Evolutionary conservation across 345 rosid species (phyloP).

Genomic region (Eucalyptus regnans): DNA sequence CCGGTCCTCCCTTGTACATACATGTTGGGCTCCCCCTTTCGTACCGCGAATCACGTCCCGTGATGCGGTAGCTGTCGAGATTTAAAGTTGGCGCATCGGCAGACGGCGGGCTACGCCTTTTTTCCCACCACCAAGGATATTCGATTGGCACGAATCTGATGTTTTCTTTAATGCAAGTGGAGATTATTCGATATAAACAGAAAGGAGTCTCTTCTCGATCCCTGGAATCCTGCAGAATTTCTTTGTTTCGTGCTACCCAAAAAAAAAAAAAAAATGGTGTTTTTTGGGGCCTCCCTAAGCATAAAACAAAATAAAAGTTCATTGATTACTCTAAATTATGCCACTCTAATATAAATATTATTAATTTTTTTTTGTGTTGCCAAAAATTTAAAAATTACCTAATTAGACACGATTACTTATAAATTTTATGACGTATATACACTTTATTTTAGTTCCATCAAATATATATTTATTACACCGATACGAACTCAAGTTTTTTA

Average conservation of each 20-base stretch:
- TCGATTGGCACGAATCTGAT: neutral
- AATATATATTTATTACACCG: no score
- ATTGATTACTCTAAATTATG: neutral
- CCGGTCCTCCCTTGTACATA: neutral
- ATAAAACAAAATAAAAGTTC: neutral
- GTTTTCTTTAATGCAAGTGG: neutral
- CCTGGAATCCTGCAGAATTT: neutral
- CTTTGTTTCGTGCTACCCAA: neutral
- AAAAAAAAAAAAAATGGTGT: fast-evolving
- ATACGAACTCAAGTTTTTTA: fast-evolving
- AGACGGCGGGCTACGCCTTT: neutral
- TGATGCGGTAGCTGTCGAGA: neutral
- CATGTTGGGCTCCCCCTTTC: neutral
- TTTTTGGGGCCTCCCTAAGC: fast-evolving
- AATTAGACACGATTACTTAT: no score
- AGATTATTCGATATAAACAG: neutral
- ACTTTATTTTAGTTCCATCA: neutral
- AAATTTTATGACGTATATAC: no score
- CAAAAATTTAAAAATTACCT: no score
- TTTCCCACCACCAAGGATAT: neutral
- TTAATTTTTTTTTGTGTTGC: no score
- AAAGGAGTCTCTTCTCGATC: neutral
- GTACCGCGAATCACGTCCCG: neutral
- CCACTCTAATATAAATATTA: fast-evolving
- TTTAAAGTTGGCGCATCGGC: neutral